phyloP scores from a whole-genome alignment of 768 basidiomycete genomes.

The Tulasnella sp. region DNA sequence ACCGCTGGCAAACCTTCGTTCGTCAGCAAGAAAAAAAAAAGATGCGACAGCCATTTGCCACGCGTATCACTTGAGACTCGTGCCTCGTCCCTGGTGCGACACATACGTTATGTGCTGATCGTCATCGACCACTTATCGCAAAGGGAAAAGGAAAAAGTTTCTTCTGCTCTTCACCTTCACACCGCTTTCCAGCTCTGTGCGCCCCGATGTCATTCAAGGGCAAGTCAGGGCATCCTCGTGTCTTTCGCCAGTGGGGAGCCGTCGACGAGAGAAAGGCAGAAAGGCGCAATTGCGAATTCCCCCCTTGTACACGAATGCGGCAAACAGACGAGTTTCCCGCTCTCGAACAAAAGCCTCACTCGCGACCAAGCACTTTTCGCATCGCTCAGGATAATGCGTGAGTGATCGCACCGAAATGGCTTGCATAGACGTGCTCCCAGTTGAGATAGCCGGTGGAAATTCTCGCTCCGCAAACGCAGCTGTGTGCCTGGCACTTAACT shows the following conservation, averaged over 20 bases:
- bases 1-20: background rate
- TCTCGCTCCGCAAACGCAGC: background rate
- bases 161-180: background rate
- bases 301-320: constrained; percentile 4
- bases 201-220: background rate
- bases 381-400: background rate
- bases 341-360: background rate
- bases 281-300: background rate
- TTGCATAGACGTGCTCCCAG: background rate
- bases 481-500: background rate
- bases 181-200: background rate
- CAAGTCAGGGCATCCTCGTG: background rate
- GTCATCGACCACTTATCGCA: constrained; percentile 1
- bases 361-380: background rate
- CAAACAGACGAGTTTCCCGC: background rate
- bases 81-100: constrained; percentile 1
- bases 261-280: background rate
- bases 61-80: constrained; percentile 11
- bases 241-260: background rate
- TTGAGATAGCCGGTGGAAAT: background rate
- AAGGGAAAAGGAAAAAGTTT: background rate
- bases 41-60: constrained; percentile 3
- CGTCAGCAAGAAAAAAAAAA: background rate
- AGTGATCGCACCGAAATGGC: background rate
- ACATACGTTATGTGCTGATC: background rate